Percentiles rank a stretch among this genome's conserved stretches.
Evolutionary conservation across 176 grass and related monocot species (phyloP).

Genomic region (Coix lacrymajobi): DNA sequence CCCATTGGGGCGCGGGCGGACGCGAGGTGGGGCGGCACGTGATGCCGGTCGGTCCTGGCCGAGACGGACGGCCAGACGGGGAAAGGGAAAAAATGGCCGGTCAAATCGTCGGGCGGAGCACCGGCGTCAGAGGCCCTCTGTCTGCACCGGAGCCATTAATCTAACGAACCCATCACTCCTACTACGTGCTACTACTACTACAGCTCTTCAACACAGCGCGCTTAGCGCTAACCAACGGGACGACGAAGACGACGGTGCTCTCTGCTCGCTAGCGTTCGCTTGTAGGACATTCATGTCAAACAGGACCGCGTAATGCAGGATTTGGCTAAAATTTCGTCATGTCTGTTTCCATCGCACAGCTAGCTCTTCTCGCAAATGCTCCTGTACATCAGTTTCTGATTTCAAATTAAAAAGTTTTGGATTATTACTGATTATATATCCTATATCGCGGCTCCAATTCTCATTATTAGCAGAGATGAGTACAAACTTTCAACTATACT

Average conservation of each 20-base stretch:
- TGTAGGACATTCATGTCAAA: neutral
- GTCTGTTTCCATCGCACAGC: neutral
- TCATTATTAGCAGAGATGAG: neutral
- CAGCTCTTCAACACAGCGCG: neutral
- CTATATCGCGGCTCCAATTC: neutral
- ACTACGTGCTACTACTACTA: no score
- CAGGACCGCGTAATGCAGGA: neutral
- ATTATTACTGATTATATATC: neutral
- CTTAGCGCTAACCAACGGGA: neutral
- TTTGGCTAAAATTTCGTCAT: neutral
- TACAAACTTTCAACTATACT: neutral
- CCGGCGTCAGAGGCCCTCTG: slow-evolving; percentile 39
- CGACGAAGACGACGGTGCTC: neutral
- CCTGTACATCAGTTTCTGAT: neutral
- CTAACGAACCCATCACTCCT: neutral
- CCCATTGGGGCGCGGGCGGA: slow-evolving; percentile 12
- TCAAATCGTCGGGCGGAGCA: slow-evolving; percentile 60
- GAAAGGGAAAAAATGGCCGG: neutral
- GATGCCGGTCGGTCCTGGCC: slow-evolving; percentile 34
- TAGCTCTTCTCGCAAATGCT: neutral
- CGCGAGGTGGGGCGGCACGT: slow-evolving; percentile 44
- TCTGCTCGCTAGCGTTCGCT: neutral
- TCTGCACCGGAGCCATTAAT: slow-evolving; percentile 13
- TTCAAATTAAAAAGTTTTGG: neutral
- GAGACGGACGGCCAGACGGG: neutral